Percentiles rank a stretch among this genome's conserved stretches.
These are phyloP conservation scores for Pistacia integerrima DNA, from an alignment of 345 rosid genomes.

Conservation along the genomic window DNA sequence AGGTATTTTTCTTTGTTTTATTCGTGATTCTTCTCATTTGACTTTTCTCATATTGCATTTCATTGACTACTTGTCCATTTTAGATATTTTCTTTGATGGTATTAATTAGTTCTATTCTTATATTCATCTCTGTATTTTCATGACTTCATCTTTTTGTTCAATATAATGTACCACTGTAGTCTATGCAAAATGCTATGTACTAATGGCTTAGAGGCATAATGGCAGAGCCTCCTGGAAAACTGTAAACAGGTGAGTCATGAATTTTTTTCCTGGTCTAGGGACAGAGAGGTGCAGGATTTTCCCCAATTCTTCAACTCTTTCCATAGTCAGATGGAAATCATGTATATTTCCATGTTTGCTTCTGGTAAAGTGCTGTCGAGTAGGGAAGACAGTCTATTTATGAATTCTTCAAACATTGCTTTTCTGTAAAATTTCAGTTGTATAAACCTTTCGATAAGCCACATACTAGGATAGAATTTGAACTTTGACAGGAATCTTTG, in stretches of 20 bases:
- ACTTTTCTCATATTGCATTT: neutral
- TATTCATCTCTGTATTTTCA: constrained; percentile 1
- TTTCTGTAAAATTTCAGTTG: neutral
- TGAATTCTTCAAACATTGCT: neutral
- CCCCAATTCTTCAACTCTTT: neutral
- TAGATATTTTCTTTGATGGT: neutral
- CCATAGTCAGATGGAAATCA: neutral
- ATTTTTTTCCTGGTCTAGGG: neutral
- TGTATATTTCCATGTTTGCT: too few species aligned
- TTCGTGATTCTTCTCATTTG: neutral
- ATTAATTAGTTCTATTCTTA: neutral
- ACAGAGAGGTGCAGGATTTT: neutral
- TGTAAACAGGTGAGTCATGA: neutral
- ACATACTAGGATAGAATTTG: too few species aligned
- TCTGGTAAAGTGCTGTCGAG: neutral
- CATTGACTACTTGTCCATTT: neutral
- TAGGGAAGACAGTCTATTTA: neutral
- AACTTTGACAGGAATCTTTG: too few species aligned
- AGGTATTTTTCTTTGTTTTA: constrained; percentile 41
- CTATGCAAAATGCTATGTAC: neutral
- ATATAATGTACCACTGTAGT: neutral
- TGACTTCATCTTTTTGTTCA: neutral
- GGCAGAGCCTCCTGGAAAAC: neutral
- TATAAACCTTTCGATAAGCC: too few species aligned
- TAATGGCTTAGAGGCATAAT: neutral